phyloP scores from a whole-genome alignment of 208 protist genomes.

The Trichomonas vaginalis region DNA sequence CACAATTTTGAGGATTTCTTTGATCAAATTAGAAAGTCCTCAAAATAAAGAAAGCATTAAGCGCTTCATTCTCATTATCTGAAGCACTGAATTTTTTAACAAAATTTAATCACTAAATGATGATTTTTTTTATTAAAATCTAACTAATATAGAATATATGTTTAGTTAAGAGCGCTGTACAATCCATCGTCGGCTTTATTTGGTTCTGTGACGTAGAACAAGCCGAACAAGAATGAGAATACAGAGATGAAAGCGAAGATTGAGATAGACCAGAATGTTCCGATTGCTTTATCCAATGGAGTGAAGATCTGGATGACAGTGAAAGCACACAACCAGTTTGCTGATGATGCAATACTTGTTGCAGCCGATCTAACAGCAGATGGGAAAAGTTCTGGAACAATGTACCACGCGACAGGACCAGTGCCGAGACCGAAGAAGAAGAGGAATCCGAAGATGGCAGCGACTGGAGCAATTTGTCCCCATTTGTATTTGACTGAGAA shows the following conservation, averaged over 20 bases:
- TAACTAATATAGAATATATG: too few species aligned
- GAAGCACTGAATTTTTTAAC: too few species aligned
- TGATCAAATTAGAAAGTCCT: too few species aligned
- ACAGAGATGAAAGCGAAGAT: neutral
- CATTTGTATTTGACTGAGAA: neutral
- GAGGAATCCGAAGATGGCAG: neutral
- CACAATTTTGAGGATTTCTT: too few species aligned
- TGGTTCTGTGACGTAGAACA: neutral
- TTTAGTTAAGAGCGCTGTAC: too few species aligned
- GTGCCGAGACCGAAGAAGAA: conserved; percentile 7
- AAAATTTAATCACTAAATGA: too few species aligned
- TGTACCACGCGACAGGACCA: conserved; percentile 19
- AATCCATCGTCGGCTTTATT: neutral
- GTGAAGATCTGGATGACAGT: neutral
- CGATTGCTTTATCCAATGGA: neutral
- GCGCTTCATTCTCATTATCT: too few species aligned
- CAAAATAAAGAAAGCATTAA: too few species aligned
- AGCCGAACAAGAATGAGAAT: neutral
- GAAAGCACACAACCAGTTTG: conserved; percentile 18
- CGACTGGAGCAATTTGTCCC: neutral
- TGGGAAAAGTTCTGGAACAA: neutral
- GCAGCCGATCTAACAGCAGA: neutral
- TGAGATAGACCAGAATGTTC: neutral
- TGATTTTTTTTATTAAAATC: too few species aligned
- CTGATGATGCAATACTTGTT: neutral